Evolutionary conservation across 768 basidiomycete species (phyloP), one percentile per base, ranked within the genome.

Genomic region (Pleurotus djamor): DNA sequence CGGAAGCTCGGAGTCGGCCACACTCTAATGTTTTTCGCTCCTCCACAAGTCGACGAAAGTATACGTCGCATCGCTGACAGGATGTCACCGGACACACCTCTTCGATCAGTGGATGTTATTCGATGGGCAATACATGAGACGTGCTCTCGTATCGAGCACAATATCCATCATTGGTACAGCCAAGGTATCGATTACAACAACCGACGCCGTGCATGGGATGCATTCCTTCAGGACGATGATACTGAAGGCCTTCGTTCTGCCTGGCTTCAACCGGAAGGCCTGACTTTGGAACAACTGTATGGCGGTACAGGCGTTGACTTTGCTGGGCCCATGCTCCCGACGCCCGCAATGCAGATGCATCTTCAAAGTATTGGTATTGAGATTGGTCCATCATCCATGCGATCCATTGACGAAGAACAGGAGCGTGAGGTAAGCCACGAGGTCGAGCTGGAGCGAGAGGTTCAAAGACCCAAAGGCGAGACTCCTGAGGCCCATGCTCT

Each of bases 381-480:
- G 16, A 1, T 50, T 17, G 8, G 21, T 8, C 9, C 16, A 5
- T 9, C 12, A 5, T 32, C 28, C 16, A 7, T 17, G 1, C 4
- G 49, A 12, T 32, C 49, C 17, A 65, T 79, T 65, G 75, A 75
- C 33, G 80, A 83, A 62, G 82, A 83, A 60, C 82, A 83, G 59
- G 83, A 83, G 56, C 68, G 81, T 28, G 80, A 83, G 58, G 67
- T 83, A 6, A 60, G 64, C 4, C 76, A 75, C 16, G 78, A 83
- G 63, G 67, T 72, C 4, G 79, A 82, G 61, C 66, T 63, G 5
- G 80, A 83, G 59, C 67, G 65, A 8, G 70, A 80, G 56, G 59
- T 74, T 1, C 67, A 78, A 62, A 69, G 78, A 4, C 75, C 78
- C 4, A 63, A 70, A 0, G 66, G 47, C 33, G 69, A 69, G 3